Percentiles rank a stretch among this genome's conserved stretches.
These are phyloP conservation scores for Kingdonia uniflora DNA, from an alignment of 164 flowering plant genomes.

Conservation along the genomic window DNA sequence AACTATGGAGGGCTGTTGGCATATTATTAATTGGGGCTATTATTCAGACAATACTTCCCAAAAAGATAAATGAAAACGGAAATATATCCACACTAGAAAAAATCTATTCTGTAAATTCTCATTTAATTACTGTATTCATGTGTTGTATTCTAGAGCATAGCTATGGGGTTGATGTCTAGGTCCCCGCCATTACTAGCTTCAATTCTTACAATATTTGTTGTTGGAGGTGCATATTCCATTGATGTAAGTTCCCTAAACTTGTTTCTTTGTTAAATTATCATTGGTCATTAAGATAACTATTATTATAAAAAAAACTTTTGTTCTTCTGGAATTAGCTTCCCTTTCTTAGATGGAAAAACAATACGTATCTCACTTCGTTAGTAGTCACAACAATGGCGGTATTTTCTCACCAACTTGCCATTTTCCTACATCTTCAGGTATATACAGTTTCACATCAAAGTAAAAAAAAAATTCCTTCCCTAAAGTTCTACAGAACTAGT, in stretches of 20 bases:
- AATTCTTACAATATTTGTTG: neutral
- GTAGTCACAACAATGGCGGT: neutral
- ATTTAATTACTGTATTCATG: no score
- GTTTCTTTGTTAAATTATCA: neutral
- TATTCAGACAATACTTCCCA: no score
- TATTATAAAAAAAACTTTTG: neutral
- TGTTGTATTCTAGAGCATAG: no score
- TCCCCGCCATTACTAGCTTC: neutral
- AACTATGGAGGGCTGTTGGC: no score
- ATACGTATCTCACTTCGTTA: neutral
- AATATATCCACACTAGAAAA: no score
- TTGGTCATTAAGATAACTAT: neutral
- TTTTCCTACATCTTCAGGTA: neutral
- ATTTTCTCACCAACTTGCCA: neutral
- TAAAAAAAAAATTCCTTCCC: no score
- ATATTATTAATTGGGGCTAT: no score
- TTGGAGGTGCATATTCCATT: neutral
- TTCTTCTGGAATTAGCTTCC: neutral
- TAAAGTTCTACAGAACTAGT: no score
- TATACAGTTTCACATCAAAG: no score
- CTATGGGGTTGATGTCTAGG: neutral
- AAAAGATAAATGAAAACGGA: no score
- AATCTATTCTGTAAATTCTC: no score
- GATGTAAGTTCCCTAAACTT: neutral
- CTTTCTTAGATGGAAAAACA: neutral